Evolutionary conservation across 2,329 filamentous ascomycete genomes (phyloP).

Genomic region (Myriosclerotinia curreyana): DNA sequence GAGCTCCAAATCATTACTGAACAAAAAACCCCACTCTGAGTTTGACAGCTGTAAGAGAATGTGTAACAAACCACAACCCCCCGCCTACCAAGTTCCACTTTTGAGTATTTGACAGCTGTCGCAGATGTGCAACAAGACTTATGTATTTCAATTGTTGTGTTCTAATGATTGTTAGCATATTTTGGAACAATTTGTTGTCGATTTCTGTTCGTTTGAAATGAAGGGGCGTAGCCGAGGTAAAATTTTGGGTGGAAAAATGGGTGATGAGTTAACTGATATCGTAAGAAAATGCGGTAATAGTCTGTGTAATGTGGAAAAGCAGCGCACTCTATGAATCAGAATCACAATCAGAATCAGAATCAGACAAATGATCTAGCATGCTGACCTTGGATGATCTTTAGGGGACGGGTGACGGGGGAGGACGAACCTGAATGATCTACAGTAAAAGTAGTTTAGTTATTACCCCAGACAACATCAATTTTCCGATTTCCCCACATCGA

Average conservation of each 20-base stretch:
- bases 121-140: slow-evolving; percentile 10
- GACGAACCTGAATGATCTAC: too few relatives aligned
- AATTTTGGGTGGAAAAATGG: neutral
- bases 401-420: too few relatives aligned
- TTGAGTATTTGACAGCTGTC: slow-evolving; percentile 11
- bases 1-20: neutral
- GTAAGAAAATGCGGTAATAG: neutral
- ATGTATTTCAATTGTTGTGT: neutral
- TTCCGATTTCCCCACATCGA: neutral
- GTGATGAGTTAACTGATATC: too few relatives aligned
- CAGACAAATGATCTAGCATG: too few relatives aligned
- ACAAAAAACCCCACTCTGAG: neutral
- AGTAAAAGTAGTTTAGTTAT: too few relatives aligned
- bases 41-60: slow-evolving; percentile 14
- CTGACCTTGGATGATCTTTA: too few relatives aligned
- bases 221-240: slow-evolving; percentile 5
- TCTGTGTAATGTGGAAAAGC: neutral
- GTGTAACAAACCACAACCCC: neutral
- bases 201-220: neutral
- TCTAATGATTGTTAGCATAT: neutral
- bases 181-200: neutral
- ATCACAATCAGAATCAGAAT: too few relatives aligned
- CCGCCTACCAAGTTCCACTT: neutral
- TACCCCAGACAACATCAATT: neutral
- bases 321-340: too few relatives aligned